phyloP scores from a whole-genome alignment of 2,329 filamentous ascomycete species.

The Boeremia lycopersici region DNA sequence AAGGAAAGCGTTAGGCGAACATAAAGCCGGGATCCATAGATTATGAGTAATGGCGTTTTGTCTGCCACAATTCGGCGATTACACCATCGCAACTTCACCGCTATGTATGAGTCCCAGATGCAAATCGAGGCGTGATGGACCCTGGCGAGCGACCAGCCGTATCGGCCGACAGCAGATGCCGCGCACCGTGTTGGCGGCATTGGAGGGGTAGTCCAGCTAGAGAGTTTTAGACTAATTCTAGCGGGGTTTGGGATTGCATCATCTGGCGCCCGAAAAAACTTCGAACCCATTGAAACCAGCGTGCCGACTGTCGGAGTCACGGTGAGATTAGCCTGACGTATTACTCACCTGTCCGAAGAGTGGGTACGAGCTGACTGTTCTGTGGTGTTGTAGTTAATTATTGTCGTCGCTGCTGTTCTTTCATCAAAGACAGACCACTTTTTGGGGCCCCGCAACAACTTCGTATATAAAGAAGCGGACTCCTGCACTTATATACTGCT shows the following conservation, averaged over 20 bases:
- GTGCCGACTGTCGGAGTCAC: slow-evolving; percentile 17
- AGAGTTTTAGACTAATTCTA: background rate
- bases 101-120: slow-evolving; percentile 1
- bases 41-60: slow-evolving; percentile 18
- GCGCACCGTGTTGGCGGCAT: slow-evolving; percentile 15
- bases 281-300: slow-evolving; percentile 20
- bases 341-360: slow-evolving; percentile 18
- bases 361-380: slow-evolving; percentile 24
- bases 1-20: slow-evolving; percentile 12
- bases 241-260: slow-evolving; percentile 35
- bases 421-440: slow-evolving; percentile 13
- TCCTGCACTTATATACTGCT: slow-evolving; percentile 8
- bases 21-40: slow-evolving; percentile 18
- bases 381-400: slow-evolving; percentile 22
- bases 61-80: slow-evolving; percentile 14
- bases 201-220: slow-evolving; percentile 22
- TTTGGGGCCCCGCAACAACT: background rate
- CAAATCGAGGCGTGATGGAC: background rate
- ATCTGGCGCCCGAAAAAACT: slow-evolving; percentile 40
- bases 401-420: slow-evolving; percentile 23
- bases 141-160: slow-evolving; percentile 10
- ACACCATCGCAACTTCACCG: background rate
- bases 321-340: slow-evolving; percentile 14
- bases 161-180: slow-evolving; percentile 3
- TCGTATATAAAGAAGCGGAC: background rate